Conservation (phyloP, 352 stramenopile genomes). For the Phytophthora fragariaefolia region DNA sequence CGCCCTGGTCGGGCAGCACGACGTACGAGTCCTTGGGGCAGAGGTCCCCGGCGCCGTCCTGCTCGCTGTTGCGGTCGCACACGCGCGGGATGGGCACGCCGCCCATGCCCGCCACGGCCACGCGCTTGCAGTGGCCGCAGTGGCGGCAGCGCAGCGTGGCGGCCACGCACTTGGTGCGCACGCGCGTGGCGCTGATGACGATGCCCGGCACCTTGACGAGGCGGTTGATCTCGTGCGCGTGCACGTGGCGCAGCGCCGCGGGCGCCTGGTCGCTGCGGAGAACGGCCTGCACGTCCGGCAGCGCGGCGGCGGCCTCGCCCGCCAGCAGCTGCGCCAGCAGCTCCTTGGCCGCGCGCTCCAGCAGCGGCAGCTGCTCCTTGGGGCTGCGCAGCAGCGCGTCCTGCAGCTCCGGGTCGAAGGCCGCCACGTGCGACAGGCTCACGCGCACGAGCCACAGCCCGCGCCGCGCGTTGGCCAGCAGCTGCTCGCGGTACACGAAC, state of each 20-base stretch:
- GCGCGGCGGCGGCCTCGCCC: neutral
- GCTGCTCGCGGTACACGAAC: conserved; percentile 92
- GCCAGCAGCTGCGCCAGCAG: conserved; percentile 73
- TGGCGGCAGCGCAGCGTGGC: conserved; percentile 93
- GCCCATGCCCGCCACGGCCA: conserved; percentile 66
- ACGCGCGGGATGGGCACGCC: conserved; percentile 84
- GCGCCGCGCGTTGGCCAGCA: conserved; percentile 87
- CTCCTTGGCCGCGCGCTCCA: conserved; percentile 88
- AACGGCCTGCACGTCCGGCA: conserved; percentile 86
- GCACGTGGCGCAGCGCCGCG: conserved; percentile 80
- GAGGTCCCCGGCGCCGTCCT: conserved; percentile 52
- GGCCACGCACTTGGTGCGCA: conserved; percentile 93
- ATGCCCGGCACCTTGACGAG: conserved; percentile 96
- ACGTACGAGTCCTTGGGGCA: conserved; percentile 93
- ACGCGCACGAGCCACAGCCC: conserved; percentile 80
- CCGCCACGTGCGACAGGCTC: conserved; percentile 83
- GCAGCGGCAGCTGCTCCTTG: conserved; percentile 82
- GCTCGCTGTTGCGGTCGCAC: conserved; percentile 79
- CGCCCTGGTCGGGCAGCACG: conserved; percentile 93
- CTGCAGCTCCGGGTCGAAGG: conserved; percentile 89
- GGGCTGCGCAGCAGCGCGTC: conserved; percentile 87
- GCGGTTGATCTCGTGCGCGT: conserved; percentile 90
- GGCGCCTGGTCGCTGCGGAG: conserved; percentile 80
- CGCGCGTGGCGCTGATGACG: conserved; percentile 95
- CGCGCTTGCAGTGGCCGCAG: conserved; percentile 77